Evolutionary conservation across 1,284 basidiomycete genomes (phyloP).

Genomic region (Cryptococcus sp.): DNA sequence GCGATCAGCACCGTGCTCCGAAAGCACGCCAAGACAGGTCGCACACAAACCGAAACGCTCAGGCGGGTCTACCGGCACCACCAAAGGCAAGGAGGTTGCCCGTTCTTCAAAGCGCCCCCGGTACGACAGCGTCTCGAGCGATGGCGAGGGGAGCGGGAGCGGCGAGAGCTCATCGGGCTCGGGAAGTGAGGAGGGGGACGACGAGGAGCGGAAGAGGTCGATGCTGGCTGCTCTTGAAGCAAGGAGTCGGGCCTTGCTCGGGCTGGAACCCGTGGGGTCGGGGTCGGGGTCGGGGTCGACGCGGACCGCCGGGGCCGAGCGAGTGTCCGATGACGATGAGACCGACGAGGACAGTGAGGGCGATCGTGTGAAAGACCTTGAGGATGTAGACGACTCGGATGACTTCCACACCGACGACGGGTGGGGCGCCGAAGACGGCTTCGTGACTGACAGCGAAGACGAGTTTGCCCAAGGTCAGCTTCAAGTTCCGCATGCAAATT

Average conservation of each 20-base stretch:
- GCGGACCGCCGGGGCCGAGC: background rate
- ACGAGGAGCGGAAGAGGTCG: slow-evolving; percentile 23
- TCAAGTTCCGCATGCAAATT: no score
- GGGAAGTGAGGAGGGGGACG: slow-evolving; percentile 10
- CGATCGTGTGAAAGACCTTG: slow-evolving; percentile 18
- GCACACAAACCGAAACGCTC: no score
- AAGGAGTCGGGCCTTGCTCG: slow-evolving; percentile 44
- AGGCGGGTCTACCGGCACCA: no score
- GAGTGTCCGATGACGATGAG: background rate
- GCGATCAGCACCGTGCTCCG: no score
- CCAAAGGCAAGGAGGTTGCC: no score
- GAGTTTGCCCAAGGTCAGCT: slow-evolving; percentile 18
- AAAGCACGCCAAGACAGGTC: no score
- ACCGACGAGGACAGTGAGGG: slow-evolving; percentile 17
- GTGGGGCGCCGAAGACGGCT: slow-evolving; percentile 40
- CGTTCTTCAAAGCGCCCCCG: no score
- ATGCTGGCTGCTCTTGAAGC: slow-evolving; percentile 49
- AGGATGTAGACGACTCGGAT: slow-evolving; percentile 28
- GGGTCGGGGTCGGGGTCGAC: slow-evolving; percentile 19
- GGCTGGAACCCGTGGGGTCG: slow-evolving; percentile 26
- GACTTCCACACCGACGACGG: slow-evolving; percentile 41
- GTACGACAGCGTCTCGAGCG: no score
- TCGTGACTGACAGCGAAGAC: slow-evolving; percentile 43
- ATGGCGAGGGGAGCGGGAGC: no score
- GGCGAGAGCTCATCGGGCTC: no score